phyloP scores from a whole-genome alignment of 768 basidiomycete species.

The Rhodotorula toruloides region DNA sequence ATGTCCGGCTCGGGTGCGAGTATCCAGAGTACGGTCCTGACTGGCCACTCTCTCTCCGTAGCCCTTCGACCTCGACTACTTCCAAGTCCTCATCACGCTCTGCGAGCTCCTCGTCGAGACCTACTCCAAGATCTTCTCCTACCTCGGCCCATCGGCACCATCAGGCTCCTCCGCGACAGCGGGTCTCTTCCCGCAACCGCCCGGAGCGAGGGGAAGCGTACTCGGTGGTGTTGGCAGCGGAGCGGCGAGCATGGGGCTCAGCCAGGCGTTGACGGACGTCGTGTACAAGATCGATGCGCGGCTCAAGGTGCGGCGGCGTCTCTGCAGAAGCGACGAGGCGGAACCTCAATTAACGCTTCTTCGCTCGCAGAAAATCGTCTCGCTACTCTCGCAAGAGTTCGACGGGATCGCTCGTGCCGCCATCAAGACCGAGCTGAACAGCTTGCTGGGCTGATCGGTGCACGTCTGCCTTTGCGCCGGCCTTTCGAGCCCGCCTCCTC shows the following conservation, averaged over 20 bases:
- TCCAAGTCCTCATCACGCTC: constrained; percentile 78
- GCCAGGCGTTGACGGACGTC: constrained; percentile 55
- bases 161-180: not conserved
- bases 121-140: constrained; percentile 76
- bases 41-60: constrained; percentile 43
- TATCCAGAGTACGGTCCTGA: not conserved
- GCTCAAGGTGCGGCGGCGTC: constrained; percentile 61
- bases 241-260: constrained; percentile 26
- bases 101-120: constrained; percentile 84
- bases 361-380: constrained; percentile 68
- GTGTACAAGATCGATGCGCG: constrained; percentile 75
- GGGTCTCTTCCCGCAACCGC: constrained; percentile 20
- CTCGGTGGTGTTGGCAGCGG: not conserved
- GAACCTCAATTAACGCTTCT: not conserved
- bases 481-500: not conserved
- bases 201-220: not conserved
- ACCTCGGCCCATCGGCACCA: constrained; percentile 55
- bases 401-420: constrained; percentile 50
- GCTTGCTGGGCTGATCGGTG: constrained; percentile 1
- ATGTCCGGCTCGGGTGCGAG: too few species aligned
- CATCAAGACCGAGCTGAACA: constrained; percentile 37
- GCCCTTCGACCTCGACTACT: constrained; percentile 87
- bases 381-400: constrained; percentile 70
- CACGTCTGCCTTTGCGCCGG: not conserved
- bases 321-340: not conserved